These are phyloP conservation scores for Hagleromyces aurorensis DNA, from an alignment of 805 yeast genomes.

Conservation along the genomic window DNA sequence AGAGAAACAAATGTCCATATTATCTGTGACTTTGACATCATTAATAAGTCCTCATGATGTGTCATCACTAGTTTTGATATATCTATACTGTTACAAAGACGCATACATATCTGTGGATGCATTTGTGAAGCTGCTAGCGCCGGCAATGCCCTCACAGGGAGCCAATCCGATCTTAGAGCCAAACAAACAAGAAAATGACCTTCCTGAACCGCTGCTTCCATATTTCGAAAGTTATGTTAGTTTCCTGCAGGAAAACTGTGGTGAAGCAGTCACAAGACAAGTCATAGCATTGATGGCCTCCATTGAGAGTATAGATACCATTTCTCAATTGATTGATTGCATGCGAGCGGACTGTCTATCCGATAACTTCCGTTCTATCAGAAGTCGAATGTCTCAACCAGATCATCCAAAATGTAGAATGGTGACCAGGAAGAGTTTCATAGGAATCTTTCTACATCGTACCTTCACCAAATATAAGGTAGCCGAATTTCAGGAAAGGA, in stretches of 20 bases:
- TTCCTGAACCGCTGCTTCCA: slow-evolving; percentile 18
- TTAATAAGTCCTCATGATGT: slow-evolving; percentile 25
- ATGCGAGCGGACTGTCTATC: slow-evolving; percentile 12
- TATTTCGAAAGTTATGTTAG: slow-evolving; percentile 8
- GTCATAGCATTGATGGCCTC: slow-evolving; percentile 7
- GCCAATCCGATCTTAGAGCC: slow-evolving; percentile 16
- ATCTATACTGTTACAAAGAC: slow-evolving; percentile 12
- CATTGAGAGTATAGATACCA: slow-evolving; percentile 11
- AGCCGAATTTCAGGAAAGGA: slow-evolving; percentile 14
- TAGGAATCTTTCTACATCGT: slow-evolving; percentile 14
- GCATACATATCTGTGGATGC: slow-evolving; percentile 7
- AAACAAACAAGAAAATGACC: slow-evolving; percentile 3
- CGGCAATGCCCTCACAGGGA: slow-evolving; percentile 14
- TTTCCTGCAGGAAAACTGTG: slow-evolving; percentile 5
- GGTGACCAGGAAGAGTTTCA: slow-evolving; percentile 14
- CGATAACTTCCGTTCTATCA: slow-evolving; percentile 5
- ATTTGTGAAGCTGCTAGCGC: slow-evolving; percentile 15
- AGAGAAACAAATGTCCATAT: no score
- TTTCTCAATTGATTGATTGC: slow-evolving; percentile 7
- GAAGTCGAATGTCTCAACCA: background rate
- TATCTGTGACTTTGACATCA: slow-evolving; percentile 1
- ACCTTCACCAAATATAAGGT: slow-evolving; percentile 11
- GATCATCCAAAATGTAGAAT: slow-evolving; percentile 1
- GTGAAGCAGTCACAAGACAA: slow-evolving; percentile 5
- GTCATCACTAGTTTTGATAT: slow-evolving; percentile 15